These are phyloP conservation scores for Phlebiopsis flavidoalba DNA, from an alignment of 768 basidiomycete species.

Conservation along the genomic window DNA sequence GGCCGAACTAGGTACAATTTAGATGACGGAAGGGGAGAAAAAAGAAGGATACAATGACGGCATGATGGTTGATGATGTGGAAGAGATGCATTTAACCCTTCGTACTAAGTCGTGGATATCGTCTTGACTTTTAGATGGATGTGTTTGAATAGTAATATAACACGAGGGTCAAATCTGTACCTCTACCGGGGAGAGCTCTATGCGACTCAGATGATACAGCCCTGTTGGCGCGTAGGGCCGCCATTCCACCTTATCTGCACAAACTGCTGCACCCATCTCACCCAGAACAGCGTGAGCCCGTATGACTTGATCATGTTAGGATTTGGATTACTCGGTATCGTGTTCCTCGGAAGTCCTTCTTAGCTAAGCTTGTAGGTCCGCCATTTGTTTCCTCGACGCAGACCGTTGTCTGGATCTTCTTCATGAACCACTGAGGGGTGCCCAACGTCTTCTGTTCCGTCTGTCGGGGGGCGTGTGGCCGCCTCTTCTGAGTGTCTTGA, in stretches of 20 bases:
- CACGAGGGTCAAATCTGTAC: not conserved
- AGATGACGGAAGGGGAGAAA: slow-evolving; percentile 12
- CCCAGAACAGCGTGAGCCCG: not conserved
- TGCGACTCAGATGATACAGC: slow-evolving; percentile 69
- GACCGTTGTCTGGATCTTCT: slow-evolving; percentile 87
- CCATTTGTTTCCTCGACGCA: slow-evolving; percentile 75
- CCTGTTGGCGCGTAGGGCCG: slow-evolving; percentile 82
- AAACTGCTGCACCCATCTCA: slow-evolving; percentile 81
- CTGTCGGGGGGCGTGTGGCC: not conserved
- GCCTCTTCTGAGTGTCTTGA: not conserved
- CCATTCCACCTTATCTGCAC: slow-evolving; percentile 70
- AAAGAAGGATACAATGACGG: slow-evolving; percentile 32
- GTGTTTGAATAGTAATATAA: not conserved
- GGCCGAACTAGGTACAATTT: slow-evolving; percentile 42
- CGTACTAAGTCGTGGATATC: slow-evolving; percentile 81
- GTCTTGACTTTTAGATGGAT: slow-evolving; percentile 35
- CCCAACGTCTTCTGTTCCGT: slow-evolving; percentile 34
- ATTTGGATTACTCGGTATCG: slow-evolving; percentile 55
- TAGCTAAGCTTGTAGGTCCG: slow-evolving; percentile 67
- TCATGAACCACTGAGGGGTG: slow-evolving; percentile 90
- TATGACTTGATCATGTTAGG: not conserved
- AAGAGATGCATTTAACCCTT: slow-evolving; percentile 81
- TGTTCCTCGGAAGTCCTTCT: too few relatives aligned
- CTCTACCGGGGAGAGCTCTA: slow-evolving; percentile 55
- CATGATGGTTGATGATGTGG: slow-evolving; percentile 66